These are phyloP conservation scores for Fraxinus sp. DNA, from an alignment of 305 asterid genomes.

Conservation along the genomic window DNA sequence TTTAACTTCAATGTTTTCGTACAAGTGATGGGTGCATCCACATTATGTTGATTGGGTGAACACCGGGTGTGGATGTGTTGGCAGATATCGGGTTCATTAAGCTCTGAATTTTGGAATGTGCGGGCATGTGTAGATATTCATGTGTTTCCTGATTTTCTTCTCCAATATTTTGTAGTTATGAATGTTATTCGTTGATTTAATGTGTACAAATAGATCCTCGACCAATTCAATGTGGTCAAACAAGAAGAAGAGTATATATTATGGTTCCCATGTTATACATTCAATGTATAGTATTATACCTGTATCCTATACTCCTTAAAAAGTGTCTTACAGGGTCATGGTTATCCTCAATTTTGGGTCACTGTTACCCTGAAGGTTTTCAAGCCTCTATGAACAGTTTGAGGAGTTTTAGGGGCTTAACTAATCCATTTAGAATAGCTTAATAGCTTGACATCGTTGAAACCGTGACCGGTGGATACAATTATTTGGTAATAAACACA, in stretches of 20 bases:
- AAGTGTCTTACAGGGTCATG: background rate
- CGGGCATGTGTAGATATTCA: background rate
- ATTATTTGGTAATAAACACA: background rate
- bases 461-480: background rate
- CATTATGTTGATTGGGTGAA: slow-evolving; percentile 16
- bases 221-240: slow-evolving; percentile 6
- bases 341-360: background rate
- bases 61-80: slow-evolving; percentile 13
- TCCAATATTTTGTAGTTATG: background rate
- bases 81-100: slow-evolving; percentile 16
- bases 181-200: slow-evolving; percentile 1
- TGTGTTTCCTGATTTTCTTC: background rate
- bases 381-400: background rate
- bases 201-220: slow-evolving; percentile 1
- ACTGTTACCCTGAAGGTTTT: background rate
- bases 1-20: background rate
- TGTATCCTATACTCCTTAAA: background rate
- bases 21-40: slow-evolving; percentile 8
- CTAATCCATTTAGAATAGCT: background rate
- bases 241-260: background rate
- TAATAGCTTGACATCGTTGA: background rate
- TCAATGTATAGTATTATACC: background rate
- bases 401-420: background rate
- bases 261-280: background rate
- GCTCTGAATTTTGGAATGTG: background rate